Conservation (phyloP, 306 rosid genomes). For the Dicorynia guianensis region DNA sequence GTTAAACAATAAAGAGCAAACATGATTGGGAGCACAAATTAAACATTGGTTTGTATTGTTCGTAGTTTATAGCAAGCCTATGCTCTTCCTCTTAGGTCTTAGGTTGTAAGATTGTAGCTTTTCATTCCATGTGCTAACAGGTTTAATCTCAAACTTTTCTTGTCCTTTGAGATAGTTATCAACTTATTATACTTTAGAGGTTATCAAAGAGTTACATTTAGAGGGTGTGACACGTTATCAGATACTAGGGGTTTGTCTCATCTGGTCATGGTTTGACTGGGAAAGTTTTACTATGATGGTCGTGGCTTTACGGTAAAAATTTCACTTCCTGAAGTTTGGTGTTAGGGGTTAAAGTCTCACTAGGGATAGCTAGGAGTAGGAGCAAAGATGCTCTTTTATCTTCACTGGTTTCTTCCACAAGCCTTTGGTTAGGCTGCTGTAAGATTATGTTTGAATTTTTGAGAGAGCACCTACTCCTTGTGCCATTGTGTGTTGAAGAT, state of each 20-base stretch:
- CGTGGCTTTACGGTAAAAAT: conserved; percentile 16
- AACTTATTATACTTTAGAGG: conserved; percentile 5
- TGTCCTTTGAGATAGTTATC: conserved; percentile 21
- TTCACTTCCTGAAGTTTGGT: conserved; percentile 26
- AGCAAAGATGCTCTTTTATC: background rate
- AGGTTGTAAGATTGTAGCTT: conserved; percentile 18
- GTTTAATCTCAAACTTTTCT: background rate
- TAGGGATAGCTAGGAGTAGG: conserved; percentile 5
- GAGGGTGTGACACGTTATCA: background rate
- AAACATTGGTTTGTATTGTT: background rate
- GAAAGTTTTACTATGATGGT: background rate
- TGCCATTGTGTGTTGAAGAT: conserved; percentile 1
- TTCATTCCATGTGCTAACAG: conserved; percentile 11
- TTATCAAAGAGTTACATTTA: conserved; percentile 10
- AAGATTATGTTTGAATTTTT: conserved; percentile 18
- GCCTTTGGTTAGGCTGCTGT: conserved; percentile 14
- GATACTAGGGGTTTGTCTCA: conserved; percentile 26
- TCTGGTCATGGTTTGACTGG: conserved; percentile 7
- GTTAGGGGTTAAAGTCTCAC: conserved; percentile 8
- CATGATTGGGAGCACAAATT: background rate
- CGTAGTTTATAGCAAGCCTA: background rate
- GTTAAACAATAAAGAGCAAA: background rate
- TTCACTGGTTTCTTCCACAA: conserved; percentile 8
- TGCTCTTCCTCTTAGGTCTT: conserved; percentile 9
- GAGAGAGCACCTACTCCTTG: conserved; percentile 9